Conservation (phyloP, 495 filamentous ascomycete genomes). For the Platismatia glauca region DNA sequence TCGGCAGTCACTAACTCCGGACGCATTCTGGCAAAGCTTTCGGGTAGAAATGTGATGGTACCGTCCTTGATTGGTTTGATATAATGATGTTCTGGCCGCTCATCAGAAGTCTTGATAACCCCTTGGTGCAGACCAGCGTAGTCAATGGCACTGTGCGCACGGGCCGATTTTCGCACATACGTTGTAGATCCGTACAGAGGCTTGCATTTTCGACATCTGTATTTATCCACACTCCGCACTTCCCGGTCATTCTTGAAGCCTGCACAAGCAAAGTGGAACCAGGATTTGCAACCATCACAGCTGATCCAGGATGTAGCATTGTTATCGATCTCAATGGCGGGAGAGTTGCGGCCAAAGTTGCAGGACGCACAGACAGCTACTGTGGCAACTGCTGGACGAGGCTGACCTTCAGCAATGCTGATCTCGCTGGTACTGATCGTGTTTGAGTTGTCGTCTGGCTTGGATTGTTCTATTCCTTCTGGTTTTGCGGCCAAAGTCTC, state of each 20-base stretch:
- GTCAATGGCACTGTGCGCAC: constrained; percentile 63
- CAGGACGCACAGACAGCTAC: constrained; percentile 45
- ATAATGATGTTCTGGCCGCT: constrained; percentile 65
- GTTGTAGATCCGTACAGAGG: constrained; percentile 56
- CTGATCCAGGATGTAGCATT: constrained; percentile 57
- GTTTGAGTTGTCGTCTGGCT: background rate
- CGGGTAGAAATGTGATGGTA: constrained; percentile 51
- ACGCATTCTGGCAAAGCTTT: constrained; percentile 57
- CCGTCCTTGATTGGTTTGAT: constrained; percentile 63
- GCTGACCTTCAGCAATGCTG: background rate
- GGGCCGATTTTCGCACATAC: constrained; percentile 51
- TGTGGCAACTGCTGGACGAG: constrained; percentile 12
- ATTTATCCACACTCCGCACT: constrained; percentile 64
- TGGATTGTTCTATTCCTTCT: background rate
- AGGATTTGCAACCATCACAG: constrained; percentile 66
- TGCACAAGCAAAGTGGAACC: constrained; percentile 67
- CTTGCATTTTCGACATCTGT: constrained; percentile 54
- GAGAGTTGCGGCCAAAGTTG: constrained; percentile 40
- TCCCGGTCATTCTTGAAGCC: constrained; percentile 63
- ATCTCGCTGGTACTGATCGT: background rate
- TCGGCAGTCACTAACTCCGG: constrained; percentile 60
- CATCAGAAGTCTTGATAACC: constrained; percentile 58
- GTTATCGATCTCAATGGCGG: constrained; percentile 39
- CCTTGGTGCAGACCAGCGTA: constrained; percentile 69
- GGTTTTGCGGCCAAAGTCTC: background rate